Percentiles rank a stretch among this genome's conserved stretches.
Conservation (phyloP, 805 yeast species). For the Sugiyamaella smithiae region DNA sequence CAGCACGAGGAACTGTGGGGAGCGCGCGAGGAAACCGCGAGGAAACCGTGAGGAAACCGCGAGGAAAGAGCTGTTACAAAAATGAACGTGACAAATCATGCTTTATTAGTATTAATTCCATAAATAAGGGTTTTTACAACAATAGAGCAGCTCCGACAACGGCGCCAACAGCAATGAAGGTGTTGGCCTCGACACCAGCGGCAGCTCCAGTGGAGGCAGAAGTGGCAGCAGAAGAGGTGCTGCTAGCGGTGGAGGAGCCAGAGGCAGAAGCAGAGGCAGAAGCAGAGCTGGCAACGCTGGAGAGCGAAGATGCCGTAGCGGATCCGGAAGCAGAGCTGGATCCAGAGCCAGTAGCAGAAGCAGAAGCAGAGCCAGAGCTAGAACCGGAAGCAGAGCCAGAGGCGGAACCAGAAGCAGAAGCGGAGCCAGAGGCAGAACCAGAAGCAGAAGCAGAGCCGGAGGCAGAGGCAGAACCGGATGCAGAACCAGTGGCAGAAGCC, state of each 20-base stretch:
- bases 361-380: conserved; percentile 13
- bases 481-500: conserved; percentile 11
- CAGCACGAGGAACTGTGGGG: too few species aligned
- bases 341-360: conserved; percentile 9
- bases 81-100: too few species aligned
- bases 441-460: conserved; percentile 15
- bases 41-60: too few species aligned
- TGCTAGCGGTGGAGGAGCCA: conserved; percentile 13
- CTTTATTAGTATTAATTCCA: not conserved
- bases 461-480: conserved; percentile 16
- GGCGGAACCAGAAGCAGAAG: conserved; percentile 14
- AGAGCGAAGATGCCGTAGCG: not conserved
- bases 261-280: conserved; percentile 14
- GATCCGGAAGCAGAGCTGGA: conserved; percentile 5
- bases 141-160: not conserved
- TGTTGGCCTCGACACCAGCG: not conserved
- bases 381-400: conserved; percentile 17
- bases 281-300: conserved; percentile 15
- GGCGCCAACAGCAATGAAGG: not conserved
- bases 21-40: too few species aligned
- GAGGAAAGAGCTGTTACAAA: too few species aligned
- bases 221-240: conserved; percentile 16
- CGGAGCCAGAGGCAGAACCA: conserved; percentile 12
- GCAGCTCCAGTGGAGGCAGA: conserved; percentile 12
- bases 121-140: not conserved